Evolutionary conservation across 257 asterid genomes (phyloP).

Genomic region (Galeopsis tetrahit): DNA sequence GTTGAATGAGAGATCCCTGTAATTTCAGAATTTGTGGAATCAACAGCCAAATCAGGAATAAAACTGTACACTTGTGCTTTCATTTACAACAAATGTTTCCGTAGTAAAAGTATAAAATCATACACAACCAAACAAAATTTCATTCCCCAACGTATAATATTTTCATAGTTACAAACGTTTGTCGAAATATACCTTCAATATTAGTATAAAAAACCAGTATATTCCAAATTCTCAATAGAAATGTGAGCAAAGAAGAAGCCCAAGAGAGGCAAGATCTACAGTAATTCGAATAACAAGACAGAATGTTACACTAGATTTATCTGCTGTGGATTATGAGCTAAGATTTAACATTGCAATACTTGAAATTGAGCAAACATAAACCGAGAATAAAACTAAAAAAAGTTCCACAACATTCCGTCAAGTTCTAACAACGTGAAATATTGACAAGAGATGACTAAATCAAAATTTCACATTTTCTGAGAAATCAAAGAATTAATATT

Average conservation of each 20-base stretch:
- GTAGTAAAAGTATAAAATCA: not conserved
- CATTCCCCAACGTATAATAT: not conserved
- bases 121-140: not conserved
- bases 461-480: conserved; percentile 2
- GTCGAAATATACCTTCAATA: not conserved
- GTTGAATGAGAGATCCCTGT: conserved; percentile 95
- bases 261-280: not conserved
- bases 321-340: not conserved
- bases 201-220: not conserved
- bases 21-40: conserved; percentile 34
- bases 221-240: not conserved
- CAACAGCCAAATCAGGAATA: not conserved
- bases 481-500: conserved; percentile 19
- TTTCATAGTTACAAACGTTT: not conserved
- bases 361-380: conserved; percentile 13
- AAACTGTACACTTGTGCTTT: not conserved
- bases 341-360: not conserved
- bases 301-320: not conserved
- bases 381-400: not conserved
- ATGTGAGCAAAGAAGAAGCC: not conserved
- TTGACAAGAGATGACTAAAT: not conserved
- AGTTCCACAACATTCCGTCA: conserved; percentile 11
- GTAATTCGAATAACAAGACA: not conserved
- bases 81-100: not conserved
- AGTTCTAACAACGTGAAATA: conserved; percentile 10